Evolutionary conservation across 345 rosid species (phyloP).

Genomic region (Eutrema japonicum): DNA sequence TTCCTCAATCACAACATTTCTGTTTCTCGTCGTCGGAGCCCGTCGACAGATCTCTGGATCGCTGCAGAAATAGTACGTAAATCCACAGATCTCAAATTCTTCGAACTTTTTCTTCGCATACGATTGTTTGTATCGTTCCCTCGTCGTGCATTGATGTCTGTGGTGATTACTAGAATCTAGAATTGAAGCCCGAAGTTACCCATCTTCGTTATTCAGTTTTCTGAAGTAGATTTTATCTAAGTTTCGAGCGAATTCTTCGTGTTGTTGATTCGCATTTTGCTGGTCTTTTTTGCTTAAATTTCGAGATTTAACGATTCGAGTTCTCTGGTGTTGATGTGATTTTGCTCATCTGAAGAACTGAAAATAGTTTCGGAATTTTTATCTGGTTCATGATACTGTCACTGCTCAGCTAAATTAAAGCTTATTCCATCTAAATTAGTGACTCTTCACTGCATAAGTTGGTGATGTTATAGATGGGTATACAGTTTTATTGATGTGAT

Average conservation of each 20-base stretch:
- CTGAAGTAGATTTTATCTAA: conserved; percentile 17
- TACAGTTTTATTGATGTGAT: conserved; percentile 14
- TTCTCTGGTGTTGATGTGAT: conserved; percentile 27
- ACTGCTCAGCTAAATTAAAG: conserved; percentile 22
- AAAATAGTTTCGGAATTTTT: conserved; percentile 5
- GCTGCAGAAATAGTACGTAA: conserved; percentile 32
- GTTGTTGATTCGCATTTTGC: conserved; percentile 30
- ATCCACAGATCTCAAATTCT: conserved; percentile 31
- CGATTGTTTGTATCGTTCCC: conserved; percentile 2
- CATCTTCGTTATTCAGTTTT: conserved; percentile 14
- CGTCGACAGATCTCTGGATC: conserved; percentile 38
- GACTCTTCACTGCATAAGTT: neutral
- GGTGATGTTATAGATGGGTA: conserved; percentile 9
- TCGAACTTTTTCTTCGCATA: conserved; percentile 5
- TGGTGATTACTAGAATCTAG: conserved; percentile 18
- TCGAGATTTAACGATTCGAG: conserved; percentile 30
- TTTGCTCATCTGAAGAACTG: conserved; percentile 27
- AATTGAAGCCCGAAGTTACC: conserved; percentile 14
- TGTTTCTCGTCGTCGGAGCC: conserved; percentile 41
- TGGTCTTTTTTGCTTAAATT: neutral
- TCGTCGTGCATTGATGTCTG: conserved; percentile 30
- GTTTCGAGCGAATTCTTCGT: neutral
- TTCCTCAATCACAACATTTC: conserved; percentile 28
- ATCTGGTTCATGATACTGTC: neutral
- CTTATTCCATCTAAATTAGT: conserved; percentile 2